These are phyloP conservation scores for Termitomyces sp. DNA, from an alignment of 768 basidiomycete species.

Conservation along the genomic window DNA sequence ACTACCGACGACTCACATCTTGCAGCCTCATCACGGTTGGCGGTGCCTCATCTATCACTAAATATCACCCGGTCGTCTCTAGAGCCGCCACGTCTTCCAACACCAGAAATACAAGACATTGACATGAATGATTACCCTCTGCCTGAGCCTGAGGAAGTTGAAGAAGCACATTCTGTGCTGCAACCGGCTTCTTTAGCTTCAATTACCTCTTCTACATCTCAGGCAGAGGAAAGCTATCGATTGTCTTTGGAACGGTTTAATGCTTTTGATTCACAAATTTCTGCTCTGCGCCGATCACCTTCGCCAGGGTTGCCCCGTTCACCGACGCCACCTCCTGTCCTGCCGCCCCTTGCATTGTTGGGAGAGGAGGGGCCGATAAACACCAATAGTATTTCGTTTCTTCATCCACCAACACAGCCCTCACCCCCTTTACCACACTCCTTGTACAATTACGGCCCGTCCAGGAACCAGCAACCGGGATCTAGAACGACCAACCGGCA, in stretches of 20 bases:
- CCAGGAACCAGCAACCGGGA: slow-evolving; percentile 6
- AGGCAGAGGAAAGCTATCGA: slow-evolving; percentile 35
- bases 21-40: slow-evolving; percentile 15
- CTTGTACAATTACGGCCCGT: slow-evolving; percentile 9
- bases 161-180: slow-evolving; percentile 13
- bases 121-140: slow-evolving; percentile 45
- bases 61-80: slow-evolving; percentile 13
- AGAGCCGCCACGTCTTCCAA: slow-evolving; percentile 37
- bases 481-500: slow-evolving; percentile 6
- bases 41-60: slow-evolving; percentile 18
- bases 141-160: slow-evolving; percentile 9
- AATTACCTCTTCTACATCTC: slow-evolving; percentile 4
- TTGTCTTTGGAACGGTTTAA: slow-evolving; percentile 49
- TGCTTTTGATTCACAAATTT: slow-evolving; percentile 51
- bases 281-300: slow-evolving; percentile 40
- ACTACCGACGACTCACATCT: slow-evolving; percentile 1
- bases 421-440: slow-evolving; percentile 19
- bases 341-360: slow-evolving; percentile 32
- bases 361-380: slow-evolving; percentile 15
- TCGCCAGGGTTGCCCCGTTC: slow-evolving; percentile 20
- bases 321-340: slow-evolving; percentile 27
- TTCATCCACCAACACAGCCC: slow-evolving; percentile 21
- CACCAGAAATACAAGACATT: slow-evolving; percentile 46
- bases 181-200: slow-evolving; percentile 3
- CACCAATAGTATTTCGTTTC: slow-evolving; percentile 16